Evolutionary conservation across 129 eudicot species (phyloP).

Genomic region (Silybum marianum): DNA sequence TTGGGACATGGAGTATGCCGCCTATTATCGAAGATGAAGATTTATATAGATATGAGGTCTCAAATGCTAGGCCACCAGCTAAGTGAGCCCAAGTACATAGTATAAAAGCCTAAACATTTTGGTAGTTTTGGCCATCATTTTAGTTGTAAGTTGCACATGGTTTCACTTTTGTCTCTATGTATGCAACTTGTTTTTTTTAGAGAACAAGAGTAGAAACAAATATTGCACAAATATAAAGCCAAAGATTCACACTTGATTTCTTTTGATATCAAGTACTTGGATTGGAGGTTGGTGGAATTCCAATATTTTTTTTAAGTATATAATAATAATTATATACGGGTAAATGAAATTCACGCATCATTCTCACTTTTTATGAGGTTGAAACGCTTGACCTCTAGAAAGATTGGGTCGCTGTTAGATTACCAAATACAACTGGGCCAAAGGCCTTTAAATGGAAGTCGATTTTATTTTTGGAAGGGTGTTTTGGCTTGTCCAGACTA

Average conservation of each 20-base stretch:
- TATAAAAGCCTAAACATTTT: background rate
- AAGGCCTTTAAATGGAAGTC: no score
- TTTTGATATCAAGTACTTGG: no score
- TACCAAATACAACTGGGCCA: no score
- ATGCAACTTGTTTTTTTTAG: background rate
- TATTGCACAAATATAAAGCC: background rate
- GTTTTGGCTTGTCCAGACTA: no score
- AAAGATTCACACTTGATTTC: background rate
- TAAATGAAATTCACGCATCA: background rate
- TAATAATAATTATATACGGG: background rate
- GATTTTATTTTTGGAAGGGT: no score
- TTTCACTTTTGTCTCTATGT: background rate
- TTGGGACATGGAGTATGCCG: conserved; percentile 92
- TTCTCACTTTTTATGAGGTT: no score
- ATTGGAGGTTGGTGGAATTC: no score
- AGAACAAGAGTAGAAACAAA: background rate
- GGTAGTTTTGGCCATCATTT: background rate
- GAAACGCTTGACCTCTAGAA: no score
- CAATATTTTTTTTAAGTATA: background rate
- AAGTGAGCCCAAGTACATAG: conserved; percentile 4
- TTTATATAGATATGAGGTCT: conserved; percentile 46
- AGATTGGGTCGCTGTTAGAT: no score
- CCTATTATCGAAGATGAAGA: conserved; percentile 73
- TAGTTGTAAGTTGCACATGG: background rate
- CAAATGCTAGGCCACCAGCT: conserved; percentile 24